A percentile compares a stretch with the other conserved stretches of the same genome.
These are phyloP conservation scores for Populus ilicifolia DNA, from an alignment of 345 rosid genomes.

Conservation along the genomic window DNA sequence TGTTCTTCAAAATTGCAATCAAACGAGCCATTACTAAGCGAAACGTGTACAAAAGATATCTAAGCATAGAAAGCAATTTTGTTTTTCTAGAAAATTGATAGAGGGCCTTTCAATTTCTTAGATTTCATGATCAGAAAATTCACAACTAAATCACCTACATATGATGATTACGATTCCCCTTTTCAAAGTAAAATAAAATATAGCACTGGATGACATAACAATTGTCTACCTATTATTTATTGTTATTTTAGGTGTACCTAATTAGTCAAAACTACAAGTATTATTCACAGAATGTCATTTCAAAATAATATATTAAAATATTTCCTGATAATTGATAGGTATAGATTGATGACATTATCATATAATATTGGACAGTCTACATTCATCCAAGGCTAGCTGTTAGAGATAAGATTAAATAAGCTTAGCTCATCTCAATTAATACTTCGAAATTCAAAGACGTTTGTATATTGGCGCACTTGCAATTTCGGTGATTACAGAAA, in stretches of 20 bases:
- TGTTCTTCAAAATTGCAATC: background rate
- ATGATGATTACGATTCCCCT: background rate
- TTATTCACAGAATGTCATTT: background rate
- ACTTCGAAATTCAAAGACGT: background rate
- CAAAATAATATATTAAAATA: background rate
- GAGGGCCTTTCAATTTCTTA: background rate
- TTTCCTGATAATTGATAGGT: background rate
- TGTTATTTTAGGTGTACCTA: background rate
- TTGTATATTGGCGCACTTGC: background rate
- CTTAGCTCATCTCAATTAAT: background rate
- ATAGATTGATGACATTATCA: background rate
- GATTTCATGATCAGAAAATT: too few relatives aligned
- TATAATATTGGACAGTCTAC: background rate
- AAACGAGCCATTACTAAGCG: background rate
- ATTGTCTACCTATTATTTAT: background rate
- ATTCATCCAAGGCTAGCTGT: background rate
- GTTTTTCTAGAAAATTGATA: too few relatives aligned
- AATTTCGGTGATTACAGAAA: background rate
- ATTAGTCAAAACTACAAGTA: background rate
- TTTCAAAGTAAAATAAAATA: background rate
- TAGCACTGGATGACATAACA: background rate
- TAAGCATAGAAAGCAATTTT: background rate
- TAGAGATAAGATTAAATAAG: background rate
- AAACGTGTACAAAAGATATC: background rate
- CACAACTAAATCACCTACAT: background rate